These are phyloP conservation scores for Inga leiocalycina DNA, from an alignment of 306 rosid genomes.

Conservation along the genomic window DNA sequence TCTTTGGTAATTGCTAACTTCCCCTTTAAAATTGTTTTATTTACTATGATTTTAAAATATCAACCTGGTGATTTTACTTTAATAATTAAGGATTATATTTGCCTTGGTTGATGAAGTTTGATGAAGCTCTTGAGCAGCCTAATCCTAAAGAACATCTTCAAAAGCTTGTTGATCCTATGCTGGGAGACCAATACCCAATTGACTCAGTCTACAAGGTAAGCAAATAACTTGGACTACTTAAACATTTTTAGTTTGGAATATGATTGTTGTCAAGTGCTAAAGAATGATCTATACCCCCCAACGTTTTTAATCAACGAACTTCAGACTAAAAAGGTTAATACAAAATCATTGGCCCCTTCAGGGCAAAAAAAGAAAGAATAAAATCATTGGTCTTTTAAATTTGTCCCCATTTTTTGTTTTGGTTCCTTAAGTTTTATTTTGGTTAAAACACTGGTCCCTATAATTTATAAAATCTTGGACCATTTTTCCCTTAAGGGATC, in stretches of 20 bases:
- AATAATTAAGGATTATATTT: background rate
- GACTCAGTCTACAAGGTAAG: constrained; percentile 66
- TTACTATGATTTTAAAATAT: background rate
- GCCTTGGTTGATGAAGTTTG: constrained; percentile 44
- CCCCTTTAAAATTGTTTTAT: background rate
- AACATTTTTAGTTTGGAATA: background rate
- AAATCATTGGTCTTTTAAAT: no score
- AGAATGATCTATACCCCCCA: background rate
- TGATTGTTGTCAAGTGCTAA: background rate
- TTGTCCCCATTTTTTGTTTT: no score
- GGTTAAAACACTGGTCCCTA: no score
- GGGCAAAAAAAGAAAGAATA: no score
- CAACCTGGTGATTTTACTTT: background rate
- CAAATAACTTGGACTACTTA: no score
- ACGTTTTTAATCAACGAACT: background rate
- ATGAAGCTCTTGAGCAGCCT: constrained; percentile 50
- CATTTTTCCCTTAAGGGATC: no score
- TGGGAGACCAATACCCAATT: background rate
- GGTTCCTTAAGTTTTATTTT: no score
- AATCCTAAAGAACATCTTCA: constrained; percentile 48
- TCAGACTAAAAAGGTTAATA: background rate
- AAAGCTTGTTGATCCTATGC: constrained; percentile 55
- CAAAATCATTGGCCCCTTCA: no score
- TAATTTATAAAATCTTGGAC: no score
- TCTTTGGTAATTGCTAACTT: constrained; percentile 46